Evolutionary conservation across 1,284 basidiomycete species (phyloP).

Genomic region (Caloboletus firmus): DNA sequence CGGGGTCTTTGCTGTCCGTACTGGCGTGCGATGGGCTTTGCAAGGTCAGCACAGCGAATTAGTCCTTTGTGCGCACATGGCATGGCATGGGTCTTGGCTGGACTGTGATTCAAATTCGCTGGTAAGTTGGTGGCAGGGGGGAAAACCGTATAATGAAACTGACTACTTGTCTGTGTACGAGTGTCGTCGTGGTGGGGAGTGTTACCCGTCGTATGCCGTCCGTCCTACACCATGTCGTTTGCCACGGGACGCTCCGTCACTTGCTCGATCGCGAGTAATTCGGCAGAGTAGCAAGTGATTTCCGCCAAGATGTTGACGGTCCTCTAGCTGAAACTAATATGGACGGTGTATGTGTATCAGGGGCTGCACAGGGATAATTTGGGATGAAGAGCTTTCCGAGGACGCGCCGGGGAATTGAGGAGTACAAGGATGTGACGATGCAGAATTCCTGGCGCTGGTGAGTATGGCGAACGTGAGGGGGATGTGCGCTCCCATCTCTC

Average conservation of each 20-base stretch:
- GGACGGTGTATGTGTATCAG: slow-evolving; percentile 74
- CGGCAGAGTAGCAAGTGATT: slow-evolving; percentile 49
- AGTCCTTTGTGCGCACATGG: slow-evolving; percentile 5
- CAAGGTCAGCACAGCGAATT: slow-evolving; percentile 23
- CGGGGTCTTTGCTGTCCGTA: slow-evolving; percentile 5
- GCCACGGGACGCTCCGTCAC: slow-evolving; percentile 65
- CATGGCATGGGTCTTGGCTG: not conserved
- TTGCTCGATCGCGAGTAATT: slow-evolving; percentile 65
- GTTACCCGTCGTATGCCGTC: slow-evolving; percentile 18
- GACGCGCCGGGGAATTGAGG: slow-evolving; percentile 67
- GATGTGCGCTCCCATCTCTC: no score
- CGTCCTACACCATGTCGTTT: slow-evolving; percentile 13
- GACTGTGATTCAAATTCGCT: slow-evolving; percentile 10
- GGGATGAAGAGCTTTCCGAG: slow-evolving; percentile 68
- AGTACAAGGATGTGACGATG: slow-evolving; percentile 67
- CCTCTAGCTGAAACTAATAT: slow-evolving; percentile 59
- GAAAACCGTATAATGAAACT: not conserved
- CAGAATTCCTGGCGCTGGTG: slow-evolving; percentile 51
- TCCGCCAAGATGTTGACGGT: slow-evolving; percentile 68
- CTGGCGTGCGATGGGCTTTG: slow-evolving; percentile 9
- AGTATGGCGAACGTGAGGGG: slow-evolving; percentile 12
- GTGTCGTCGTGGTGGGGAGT: slow-evolving; percentile 2
- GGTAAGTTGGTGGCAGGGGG: not conserved
- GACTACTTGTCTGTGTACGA: slow-evolving; percentile 7
- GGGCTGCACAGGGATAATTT: slow-evolving; percentile 64